These are phyloP conservation scores for Volvox carteri DNA, from an alignment of 163 green algal species.

Conservation along the genomic window DNA sequence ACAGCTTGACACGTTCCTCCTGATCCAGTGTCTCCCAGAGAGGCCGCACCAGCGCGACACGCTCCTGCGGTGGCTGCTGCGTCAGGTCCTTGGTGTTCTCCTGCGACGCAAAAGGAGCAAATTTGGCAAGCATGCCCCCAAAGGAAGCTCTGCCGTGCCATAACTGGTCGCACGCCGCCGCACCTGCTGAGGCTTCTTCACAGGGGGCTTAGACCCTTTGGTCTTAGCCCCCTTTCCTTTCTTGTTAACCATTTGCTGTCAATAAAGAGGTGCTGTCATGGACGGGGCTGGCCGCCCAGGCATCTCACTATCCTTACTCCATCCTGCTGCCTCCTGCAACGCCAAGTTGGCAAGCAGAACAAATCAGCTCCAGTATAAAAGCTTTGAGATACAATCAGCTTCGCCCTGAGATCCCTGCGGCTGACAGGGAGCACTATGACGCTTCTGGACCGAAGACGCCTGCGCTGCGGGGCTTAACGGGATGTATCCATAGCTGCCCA, in stretches of 20 bases:
- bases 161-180: slow-evolving; percentile 3
- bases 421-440: background rate
- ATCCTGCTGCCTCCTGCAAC: slow-evolving; percentile 14
- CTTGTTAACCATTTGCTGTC: slow-evolving; percentile 47
- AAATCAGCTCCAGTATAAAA: slow-evolving; percentile 3
- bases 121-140: slow-evolving; percentile 31
- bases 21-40: slow-evolving; percentile 82
- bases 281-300: slow-evolving; percentile 35
- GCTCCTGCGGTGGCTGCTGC: slow-evolving; percentile 70
- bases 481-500: background rate
- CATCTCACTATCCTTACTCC: slow-evolving; percentile 39
- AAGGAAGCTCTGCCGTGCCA: slow-evolving; percentile 17
- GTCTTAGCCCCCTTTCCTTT: slow-evolving; percentile 45
- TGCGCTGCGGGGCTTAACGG: background rate
- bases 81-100: slow-evolving; percentile 39
- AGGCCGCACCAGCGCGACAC: slow-evolving; percentile 76
- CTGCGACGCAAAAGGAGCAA: slow-evolving; percentile 7
- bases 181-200: slow-evolving; percentile 48
- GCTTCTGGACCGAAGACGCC: slow-evolving; percentile 7
- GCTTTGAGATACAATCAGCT: background rate
- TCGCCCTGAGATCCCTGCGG: background rate
- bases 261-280: slow-evolving; percentile 9
- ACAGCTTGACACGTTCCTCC: slow-evolving; percentile 72
- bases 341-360: background rate
- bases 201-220: slow-evolving; percentile 37